Evolutionary conservation across 371 early-diverging fungal genomes (phyloP), one percentile per base, ranked within the genome.

Genomic region (Rhizopus delemar): DNA sequence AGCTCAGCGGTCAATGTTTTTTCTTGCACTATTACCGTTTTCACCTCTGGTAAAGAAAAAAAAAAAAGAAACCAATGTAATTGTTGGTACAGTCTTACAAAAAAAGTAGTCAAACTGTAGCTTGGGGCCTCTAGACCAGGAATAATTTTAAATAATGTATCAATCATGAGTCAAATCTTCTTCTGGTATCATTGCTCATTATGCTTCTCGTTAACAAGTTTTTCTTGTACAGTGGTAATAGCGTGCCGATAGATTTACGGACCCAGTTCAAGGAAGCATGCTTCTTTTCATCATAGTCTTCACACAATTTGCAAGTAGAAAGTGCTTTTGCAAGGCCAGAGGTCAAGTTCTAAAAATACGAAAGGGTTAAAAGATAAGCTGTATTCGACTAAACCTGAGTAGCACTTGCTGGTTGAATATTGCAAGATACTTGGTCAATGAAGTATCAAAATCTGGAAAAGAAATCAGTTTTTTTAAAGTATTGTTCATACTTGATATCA

Each of bases 81-180:
- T 28, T 32, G n/a, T 50, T n/a, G 32, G n/a, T 50, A 32, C 33
- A 29, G n/a, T 31, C 6, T n/a, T 50, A 32, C 28, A n/a, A 50
- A 38, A 8, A 8, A 38, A 38, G 12, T 38, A 50, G 50, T 50
- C 33, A 31, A 32, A 13, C n/a, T 33, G 33, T 50, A 50, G 33
- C 50, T 50, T n/a, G 32, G 31, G 33, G 32, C 2, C 9, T 32
- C 32, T 6, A 50, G 13, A 32, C 32, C 50, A 32, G 28, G 50
- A 50, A 50, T n/a, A n/a, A 6, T 34, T n/a, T 50, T 13, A 50
- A 50, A 13, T 32, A 50, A 33, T 6, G 28, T 50, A 50, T 50
- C 50, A 50, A 50, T 33, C 53, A 53, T 36, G 36, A 9, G 22
- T 29, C 53, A 53, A 38, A 51, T 22, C 15, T n/a, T 51, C 46